phyloP scores from a whole-genome alignment of 331 rosid genomes.

The Prunus yedoensis region DNA sequence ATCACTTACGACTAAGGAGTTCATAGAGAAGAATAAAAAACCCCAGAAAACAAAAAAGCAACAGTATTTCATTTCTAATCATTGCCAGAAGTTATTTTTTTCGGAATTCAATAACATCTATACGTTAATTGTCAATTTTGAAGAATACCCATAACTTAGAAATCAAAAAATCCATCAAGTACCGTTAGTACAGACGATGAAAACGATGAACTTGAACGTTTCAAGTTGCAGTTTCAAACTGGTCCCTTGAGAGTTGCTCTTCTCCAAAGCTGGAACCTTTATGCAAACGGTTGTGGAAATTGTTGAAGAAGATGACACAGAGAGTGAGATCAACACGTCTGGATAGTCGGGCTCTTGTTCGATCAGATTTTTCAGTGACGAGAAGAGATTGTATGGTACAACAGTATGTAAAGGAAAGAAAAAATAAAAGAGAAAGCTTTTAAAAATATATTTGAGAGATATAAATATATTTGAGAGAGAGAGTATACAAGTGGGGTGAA shows the following conservation, averaged over 20 bases:
- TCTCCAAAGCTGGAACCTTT: conserved; percentile 16
- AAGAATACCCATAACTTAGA: conserved; percentile 36
- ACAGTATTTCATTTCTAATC: conserved; percentile 2
- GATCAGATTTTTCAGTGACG: conserved; percentile 26
- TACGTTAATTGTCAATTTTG: conserved; percentile 20
- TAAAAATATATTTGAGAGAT: no score
- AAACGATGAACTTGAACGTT: conserved; percentile 26
- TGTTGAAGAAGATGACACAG: conserved; percentile 9
- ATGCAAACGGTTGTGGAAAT: background rate
- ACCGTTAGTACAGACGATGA: conserved; percentile 34
- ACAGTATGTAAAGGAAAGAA: background rate
- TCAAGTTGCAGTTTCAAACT: conserved; percentile 30
- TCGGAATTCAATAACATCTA: conserved; percentile 28
- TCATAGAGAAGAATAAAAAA: conserved; percentile 11
- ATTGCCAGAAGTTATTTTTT: conserved; percentile 22
- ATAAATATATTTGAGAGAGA: no score
- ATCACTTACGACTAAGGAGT: background rate
- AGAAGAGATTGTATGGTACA: background rate
- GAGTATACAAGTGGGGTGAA: conserved; percentile 7
- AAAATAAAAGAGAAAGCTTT: background rate
- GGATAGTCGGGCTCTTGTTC: background rate
- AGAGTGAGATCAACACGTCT: conserved; percentile 39
- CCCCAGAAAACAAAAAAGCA: conserved; percentile 15
- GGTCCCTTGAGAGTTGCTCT: conserved; percentile 19
- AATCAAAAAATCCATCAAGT: conserved; percentile 22